Conservation (phyloP, 257 asterid species). For the Penstemon newberryi region DNA sequence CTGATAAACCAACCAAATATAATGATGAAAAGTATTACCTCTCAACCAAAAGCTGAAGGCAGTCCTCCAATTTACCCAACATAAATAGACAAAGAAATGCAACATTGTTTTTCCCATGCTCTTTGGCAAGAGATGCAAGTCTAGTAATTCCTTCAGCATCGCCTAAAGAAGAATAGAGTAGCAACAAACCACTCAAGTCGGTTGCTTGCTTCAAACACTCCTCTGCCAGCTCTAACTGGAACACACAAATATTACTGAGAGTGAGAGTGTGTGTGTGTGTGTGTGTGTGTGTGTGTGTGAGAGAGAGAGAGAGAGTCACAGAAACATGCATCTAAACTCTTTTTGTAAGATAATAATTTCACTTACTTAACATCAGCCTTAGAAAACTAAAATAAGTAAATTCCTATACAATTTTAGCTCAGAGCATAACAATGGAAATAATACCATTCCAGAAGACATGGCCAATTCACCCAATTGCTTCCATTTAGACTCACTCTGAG, state of each 20-base stretch:
- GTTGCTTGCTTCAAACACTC: slow-evolving; percentile 88
- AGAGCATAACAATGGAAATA: slow-evolving; percentile 23
- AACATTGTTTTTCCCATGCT: slow-evolving; percentile 86
- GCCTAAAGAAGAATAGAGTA: slow-evolving; percentile 87
- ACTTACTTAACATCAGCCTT: not conserved
- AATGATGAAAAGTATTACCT: slow-evolving; percentile 44
- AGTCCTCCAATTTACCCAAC: slow-evolving; percentile 83
- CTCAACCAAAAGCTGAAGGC: slow-evolving; percentile 79
- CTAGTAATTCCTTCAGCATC: slow-evolving; percentile 76
- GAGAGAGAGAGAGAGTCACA: not conserved
- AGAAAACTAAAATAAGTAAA: slow-evolving; percentile 8
- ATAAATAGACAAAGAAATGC: slow-evolving; percentile 79
- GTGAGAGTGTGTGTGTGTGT: not conserved
- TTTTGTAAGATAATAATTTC: not conserved
- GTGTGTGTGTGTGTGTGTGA: not conserved
- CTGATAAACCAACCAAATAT: slow-evolving; percentile 23
- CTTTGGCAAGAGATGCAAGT: slow-evolving; percentile 77
- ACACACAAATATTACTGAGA: slow-evolving; percentile 9
- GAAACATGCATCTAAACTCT: not conserved
- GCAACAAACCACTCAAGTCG: slow-evolving; percentile 91
- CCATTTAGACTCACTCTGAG: slow-evolving; percentile 88
- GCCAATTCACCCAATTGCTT: slow-evolving; percentile 98
- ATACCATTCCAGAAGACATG: slow-evolving; percentile 91
- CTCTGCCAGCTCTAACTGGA: slow-evolving; percentile 91
- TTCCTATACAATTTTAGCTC: slow-evolving; percentile 22